A percentile compares a stretch with the other conserved stretches of the same genome.
These are phyloP conservation scores for Leishmania braziliensis DNA, from an alignment of 208 protist genomes.

Conservation along the genomic window DNA sequence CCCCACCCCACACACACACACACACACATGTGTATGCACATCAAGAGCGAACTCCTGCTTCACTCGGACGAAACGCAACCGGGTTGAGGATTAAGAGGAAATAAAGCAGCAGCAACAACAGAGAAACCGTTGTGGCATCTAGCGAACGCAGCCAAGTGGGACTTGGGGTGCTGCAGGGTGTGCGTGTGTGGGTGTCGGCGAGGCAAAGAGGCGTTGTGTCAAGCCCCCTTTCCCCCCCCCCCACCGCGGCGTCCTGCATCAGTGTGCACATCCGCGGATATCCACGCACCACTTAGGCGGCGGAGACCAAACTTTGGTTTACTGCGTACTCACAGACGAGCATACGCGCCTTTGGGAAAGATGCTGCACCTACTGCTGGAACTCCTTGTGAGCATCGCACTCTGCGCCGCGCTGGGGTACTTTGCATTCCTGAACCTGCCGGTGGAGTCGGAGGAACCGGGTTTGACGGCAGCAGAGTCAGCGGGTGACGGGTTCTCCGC, in stretches of 20 bases:
- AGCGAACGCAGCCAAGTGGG: neutral
- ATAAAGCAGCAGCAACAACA: neutral
- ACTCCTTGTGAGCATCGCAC: constrained; percentile 55
- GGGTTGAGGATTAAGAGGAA: neutral
- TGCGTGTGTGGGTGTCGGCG: neutral
- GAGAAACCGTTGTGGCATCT: neutral
- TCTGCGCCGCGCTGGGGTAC: constrained; percentile 58
- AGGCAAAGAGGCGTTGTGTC: neutral
- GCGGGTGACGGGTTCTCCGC: constrained; percentile 3
- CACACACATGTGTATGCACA: neutral
- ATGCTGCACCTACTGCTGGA: constrained; percentile 72
- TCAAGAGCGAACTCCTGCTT: neutral
- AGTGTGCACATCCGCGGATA: neutral
- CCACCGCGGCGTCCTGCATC: neutral
- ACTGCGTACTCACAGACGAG: neutral
- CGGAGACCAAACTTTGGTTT: neutral
- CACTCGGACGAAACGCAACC: neutral
- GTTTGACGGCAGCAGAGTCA: constrained; percentile 1
- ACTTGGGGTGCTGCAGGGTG: neutral
- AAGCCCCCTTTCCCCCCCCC: neutral
- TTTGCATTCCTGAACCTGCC: constrained; percentile 71
- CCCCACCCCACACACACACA: neutral
- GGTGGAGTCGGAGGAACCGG: constrained; percentile 37
- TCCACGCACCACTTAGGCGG: neutral
- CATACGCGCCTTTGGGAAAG: neutral